Evolutionary conservation across 352 stramenopile species (phyloP).

Genomic region (Pilasporangium apinafurcum): DNA sequence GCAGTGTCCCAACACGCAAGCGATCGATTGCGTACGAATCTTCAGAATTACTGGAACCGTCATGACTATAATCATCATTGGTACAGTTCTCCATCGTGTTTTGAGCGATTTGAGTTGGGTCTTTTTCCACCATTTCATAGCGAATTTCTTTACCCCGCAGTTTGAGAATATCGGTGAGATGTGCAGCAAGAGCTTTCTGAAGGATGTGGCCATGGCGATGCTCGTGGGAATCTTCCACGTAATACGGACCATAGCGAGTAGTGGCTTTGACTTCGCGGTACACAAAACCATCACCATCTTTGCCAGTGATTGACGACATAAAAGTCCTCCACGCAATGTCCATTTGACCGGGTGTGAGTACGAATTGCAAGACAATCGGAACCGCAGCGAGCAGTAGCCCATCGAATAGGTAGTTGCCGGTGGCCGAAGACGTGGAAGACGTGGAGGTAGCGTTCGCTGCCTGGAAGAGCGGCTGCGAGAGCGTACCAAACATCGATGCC

Average conservation of each 20-base stretch:
- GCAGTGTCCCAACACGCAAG: conserved; percentile 8
- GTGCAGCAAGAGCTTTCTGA: conserved; percentile 40
- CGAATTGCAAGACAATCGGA: conserved; percentile 9
- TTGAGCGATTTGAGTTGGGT: conserved; percentile 2
- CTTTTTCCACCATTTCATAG: conserved; percentile 32
- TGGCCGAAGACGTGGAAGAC: conserved; percentile 21
- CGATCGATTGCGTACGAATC: conserved; percentile 5
- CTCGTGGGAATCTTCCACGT: too few species aligned
- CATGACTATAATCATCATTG: conserved; percentile 11
- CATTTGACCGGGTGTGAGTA: conserved; percentile 26
- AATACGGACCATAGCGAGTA: background rate
- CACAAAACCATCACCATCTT: conserved; percentile 13
- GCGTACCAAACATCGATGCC: background rate
- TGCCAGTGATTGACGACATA: conserved; percentile 11
- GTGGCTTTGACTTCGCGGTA: conserved; percentile 14
- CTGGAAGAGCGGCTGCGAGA: background rate
- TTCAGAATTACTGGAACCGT: conserved; percentile 5
- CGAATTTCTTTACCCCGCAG: conserved; percentile 26
- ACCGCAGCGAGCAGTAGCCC: conserved; percentile 14
- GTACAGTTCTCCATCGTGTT: conserved; percentile 1
- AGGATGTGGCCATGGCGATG: conserved; percentile 24
- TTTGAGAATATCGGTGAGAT: conserved; percentile 26
- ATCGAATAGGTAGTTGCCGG: conserved; percentile 30
- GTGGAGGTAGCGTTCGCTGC: conserved; percentile 8
- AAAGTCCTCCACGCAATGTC: conserved; percentile 19